Evolutionary conservation across 2,329 filamentous ascomycete species (phyloP).

Genomic region (Zymoseptoria pseudotritici): DNA sequence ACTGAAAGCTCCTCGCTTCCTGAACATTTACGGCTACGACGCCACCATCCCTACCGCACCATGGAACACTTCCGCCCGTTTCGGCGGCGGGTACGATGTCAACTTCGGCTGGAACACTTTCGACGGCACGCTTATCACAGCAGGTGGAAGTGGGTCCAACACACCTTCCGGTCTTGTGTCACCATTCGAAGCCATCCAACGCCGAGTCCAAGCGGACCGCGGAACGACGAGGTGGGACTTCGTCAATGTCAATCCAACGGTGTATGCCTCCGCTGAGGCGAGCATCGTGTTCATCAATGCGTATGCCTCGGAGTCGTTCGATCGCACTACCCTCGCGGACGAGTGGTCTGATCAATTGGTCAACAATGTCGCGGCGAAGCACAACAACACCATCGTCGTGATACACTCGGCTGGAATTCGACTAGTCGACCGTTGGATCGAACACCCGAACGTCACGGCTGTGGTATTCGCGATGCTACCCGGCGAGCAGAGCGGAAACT

Average conservation of each 20-base stretch:
- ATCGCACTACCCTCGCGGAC: constrained; percentile 22
- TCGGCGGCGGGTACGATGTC: constrained; percentile 34
- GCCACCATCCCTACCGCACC: constrained; percentile 25
- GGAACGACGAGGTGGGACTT: constrained; percentile 24
- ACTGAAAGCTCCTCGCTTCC: constrained; percentile 37
- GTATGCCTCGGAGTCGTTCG: constrained; percentile 22
- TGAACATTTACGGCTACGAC: constrained; percentile 36
- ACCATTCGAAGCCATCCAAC: constrained; percentile 19
- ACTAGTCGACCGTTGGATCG: constrained; percentile 24
- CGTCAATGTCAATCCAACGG: constrained; percentile 16
- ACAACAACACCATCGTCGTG: constrained; percentile 26
- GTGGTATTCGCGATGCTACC: constrained; percentile 25
- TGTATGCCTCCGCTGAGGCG: constrained; percentile 22
- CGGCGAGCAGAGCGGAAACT: constrained; percentile 24
- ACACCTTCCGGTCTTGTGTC: constrained; percentile 14
- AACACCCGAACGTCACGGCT: constrained; percentile 27
- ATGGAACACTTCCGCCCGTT: constrained; percentile 33
- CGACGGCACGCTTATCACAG: constrained; percentile 16
- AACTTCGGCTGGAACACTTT: constrained; percentile 29
- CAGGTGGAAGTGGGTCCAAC: constrained; percentile 13
- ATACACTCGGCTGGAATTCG: constrained; percentile 25
- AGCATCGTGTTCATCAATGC: constrained; percentile 30
- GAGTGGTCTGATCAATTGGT: constrained; percentile 23
- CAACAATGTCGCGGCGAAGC: constrained; percentile 24
- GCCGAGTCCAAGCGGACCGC: constrained; percentile 14